phyloP scores from a whole-genome alignment of 176 grass and related monocot genomes.

The Raddia distichophylla region DNA sequence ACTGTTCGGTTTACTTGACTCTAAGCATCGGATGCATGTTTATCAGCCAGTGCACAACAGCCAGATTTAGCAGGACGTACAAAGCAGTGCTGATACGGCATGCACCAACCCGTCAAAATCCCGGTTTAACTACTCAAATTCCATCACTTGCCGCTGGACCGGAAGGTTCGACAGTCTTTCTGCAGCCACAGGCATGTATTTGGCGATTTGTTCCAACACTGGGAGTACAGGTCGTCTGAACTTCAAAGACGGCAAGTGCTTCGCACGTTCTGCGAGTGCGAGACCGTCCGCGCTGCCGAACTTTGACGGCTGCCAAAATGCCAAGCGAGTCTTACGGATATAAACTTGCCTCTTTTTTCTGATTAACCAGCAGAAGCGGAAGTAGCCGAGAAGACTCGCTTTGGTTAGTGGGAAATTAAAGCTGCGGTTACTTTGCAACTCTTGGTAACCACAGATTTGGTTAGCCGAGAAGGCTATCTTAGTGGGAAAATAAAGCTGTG shows the following conservation, averaged over 20 bases:
- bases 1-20: background rate
- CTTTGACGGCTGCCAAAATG: constrained; percentile 33
- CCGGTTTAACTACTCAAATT: background rate
- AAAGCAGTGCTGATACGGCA: background rate
- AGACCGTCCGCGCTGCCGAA: constrained; percentile 34
- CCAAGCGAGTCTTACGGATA: background rate
- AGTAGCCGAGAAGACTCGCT: constrained; percentile 47
- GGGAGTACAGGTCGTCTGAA: background rate
- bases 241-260: background rate
- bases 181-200: background rate
- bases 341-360: constrained; percentile 23
- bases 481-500: no score
- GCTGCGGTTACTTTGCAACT: no score
- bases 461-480: background rate
- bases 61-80: background rate
- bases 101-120: background rate
- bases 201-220: background rate
- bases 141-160: background rate
- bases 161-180: background rate
- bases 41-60: background rate
- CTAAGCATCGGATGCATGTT: background rate
- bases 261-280: background rate
- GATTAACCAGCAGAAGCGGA: constrained; percentile 39
- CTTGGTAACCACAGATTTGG: no score
- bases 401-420: background rate